Evolutionary conservation across 208 protist species (phyloP), one percentile per base, ranked within the genome.

Genomic region (Crithidia sp.): DNA sequence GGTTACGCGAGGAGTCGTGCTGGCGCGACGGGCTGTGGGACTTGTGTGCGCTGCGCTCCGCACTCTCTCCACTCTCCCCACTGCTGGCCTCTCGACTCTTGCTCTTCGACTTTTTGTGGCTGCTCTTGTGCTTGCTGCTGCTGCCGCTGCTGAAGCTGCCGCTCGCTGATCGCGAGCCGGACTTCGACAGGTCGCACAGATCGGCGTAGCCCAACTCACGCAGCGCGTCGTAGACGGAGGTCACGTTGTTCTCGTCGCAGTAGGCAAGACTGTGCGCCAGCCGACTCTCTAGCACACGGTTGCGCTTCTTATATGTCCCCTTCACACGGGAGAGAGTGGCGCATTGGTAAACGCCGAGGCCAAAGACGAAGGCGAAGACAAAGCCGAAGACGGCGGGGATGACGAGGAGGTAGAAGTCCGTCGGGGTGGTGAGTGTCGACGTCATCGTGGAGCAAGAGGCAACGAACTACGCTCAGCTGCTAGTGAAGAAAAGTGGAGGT

Each of bases 261-360:
- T 65, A 62, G 67, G 5, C 8, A 8, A 72, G 57, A 16, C 57
- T 50, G 67, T 72, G 67, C 4, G 43, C 2, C 3, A 72, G 67
- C 8, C 58, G 41, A 41, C 49, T 58, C 56, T 12, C 36, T 7
- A 56, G 16, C 36, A 57, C 56, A n/a, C 40, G 37, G 58, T 47
- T 63, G 45, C 57, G 67, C 57, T 49, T 65, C 37, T 57, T 7
- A 47, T 72, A 72, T 17, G 28, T 55, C 14, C 10, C 28, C 37
- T 53, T 72, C 16, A 63, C 57, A 37, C 57, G 55, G 9, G 14
- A 28, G 6, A 57, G 40, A 7, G 67, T 56, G 19, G 47, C 36
- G 37, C 67, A 72, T 4, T 72, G 57, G 45, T 72, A 72, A 7
- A 63, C 7, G 8, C 56, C 55, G 5, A 55, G 40, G 36, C 56